Conservation (phyloP, 768 basidiomycete species). For the Thelephora ganbajun region DNA sequence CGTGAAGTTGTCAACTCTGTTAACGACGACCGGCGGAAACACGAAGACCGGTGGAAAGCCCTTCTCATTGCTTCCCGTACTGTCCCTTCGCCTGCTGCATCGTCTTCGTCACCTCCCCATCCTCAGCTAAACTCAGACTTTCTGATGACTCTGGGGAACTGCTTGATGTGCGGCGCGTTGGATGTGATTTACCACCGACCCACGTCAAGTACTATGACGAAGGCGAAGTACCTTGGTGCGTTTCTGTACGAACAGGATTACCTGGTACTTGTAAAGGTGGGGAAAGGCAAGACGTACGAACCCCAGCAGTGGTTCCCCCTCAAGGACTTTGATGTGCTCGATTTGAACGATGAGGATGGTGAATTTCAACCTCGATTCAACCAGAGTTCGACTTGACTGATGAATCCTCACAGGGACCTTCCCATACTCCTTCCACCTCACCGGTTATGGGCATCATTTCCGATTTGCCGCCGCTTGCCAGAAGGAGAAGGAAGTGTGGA, state of each 20-base stretch:
- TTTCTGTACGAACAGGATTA: constrained; percentile 85
- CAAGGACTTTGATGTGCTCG: constrained; percentile 54
- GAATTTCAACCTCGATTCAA: constrained; percentile 17
- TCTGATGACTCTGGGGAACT: constrained; percentile 62
- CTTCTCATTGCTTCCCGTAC: constrained; percentile 59
- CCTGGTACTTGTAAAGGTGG: constrained; percentile 75
- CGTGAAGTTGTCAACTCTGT: constrained; percentile 62
- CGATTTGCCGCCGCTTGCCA: constrained; percentile 79
- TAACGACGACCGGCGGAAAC: constrained; percentile 62
- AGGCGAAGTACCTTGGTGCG: constrained; percentile 73
- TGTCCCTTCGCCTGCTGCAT: constrained; percentile 11
- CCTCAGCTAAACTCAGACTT: constrained; percentile 36
- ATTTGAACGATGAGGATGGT: constrained; percentile 66
- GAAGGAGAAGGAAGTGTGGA: constrained; percentile 82
- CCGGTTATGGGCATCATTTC: constrained; percentile 55
- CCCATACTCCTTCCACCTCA: constrained; percentile 63
- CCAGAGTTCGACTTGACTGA: not conserved
- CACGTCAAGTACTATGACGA: constrained; percentile 29
- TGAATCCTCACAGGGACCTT: constrained; percentile 45
- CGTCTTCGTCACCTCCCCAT: constrained; percentile 9
- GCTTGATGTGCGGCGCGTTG: constrained; percentile 70
- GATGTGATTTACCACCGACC: constrained; percentile 65
- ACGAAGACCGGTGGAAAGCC: constrained; percentile 53
- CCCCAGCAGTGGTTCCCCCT: constrained; percentile 82
- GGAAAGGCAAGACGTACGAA: constrained; percentile 71